phyloP scores from a whole-genome alignment of 306 rosid species.

The Vicia villosa region DNA sequence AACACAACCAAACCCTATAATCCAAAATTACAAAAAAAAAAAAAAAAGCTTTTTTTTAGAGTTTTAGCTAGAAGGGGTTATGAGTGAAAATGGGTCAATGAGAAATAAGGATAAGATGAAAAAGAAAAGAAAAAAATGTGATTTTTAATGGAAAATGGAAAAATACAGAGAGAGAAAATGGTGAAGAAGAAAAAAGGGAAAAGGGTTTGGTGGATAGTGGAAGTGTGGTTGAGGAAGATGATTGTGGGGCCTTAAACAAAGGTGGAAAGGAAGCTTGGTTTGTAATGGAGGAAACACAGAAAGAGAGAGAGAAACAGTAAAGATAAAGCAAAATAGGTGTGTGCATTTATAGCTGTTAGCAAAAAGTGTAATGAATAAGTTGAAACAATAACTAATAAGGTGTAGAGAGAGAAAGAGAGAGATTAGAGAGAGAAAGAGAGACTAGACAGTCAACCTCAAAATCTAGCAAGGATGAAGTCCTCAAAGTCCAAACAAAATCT shows the following conservation, averaged over 20 bases:
- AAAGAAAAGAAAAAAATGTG: slow-evolving; percentile 50
- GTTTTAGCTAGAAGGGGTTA: slow-evolving; percentile 44
- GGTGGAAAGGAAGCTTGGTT: slow-evolving; percentile 88
- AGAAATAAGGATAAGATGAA: slow-evolving; percentile 35
- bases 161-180: slow-evolving; percentile 35
- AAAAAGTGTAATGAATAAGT: slow-evolving; percentile 49
- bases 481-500: slow-evolving; percentile 35
- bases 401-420: slow-evolving; percentile 23
- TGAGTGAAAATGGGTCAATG: slow-evolving; percentile 59
- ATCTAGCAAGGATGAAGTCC: slow-evolving; percentile 28
- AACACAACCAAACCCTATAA: slow-evolving; percentile 47
- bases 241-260: slow-evolving; percentile 58
- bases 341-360: slow-evolving; percentile 55
- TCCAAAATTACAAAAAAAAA: slow-evolving; percentile 49
- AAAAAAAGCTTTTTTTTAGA: not conserved
- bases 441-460: slow-evolving; percentile 42
- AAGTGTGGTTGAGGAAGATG: slow-evolving; percentile 48
- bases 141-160: slow-evolving; percentile 43
- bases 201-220: slow-evolving; percentile 65
- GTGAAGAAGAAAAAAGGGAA: slow-evolving; percentile 48
- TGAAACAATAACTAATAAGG: slow-evolving; percentile 9
- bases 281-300: slow-evolving; percentile 74
- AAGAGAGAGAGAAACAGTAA: slow-evolving; percentile 58
- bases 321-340: slow-evolving; percentile 58
- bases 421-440: slow-evolving; percentile 6